These are phyloP conservation scores for Planoprotostelium fungivorum DNA, from an alignment of 78 protist genomes.

Conservation along the genomic window DNA sequence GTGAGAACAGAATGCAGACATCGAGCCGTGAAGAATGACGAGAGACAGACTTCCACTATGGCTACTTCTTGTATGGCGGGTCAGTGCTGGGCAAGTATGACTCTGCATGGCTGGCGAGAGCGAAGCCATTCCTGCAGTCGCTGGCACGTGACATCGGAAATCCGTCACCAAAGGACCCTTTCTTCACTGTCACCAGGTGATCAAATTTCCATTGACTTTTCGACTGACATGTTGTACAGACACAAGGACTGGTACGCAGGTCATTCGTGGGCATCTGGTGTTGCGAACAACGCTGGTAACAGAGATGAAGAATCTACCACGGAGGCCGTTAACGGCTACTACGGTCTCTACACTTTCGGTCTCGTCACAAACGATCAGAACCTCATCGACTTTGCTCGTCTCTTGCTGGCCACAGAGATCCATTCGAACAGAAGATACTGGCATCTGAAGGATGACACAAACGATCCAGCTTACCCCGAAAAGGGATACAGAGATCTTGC, in stretches of 20 bases:
- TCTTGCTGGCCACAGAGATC: neutral
- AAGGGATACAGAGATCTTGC: neutral
- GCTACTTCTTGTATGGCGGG: neutral
- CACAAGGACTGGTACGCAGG: neutral
- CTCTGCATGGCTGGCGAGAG: neutral
- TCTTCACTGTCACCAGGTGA: neutral
- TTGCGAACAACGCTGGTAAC: neutral
- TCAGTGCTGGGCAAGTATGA: neutral
- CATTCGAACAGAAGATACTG: neutral
- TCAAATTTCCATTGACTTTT: neutral
- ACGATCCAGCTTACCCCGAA: neutral
- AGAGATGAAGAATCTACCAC: neutral
- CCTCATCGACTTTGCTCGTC: neutral
- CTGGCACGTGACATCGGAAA: neutral
- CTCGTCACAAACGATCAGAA: neutral
- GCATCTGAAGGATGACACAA: neutral
- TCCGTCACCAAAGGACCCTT: neutral
- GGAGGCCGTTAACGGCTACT: neutral
- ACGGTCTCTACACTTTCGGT: neutral
- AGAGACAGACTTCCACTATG: neutral
- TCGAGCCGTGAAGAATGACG: no score
- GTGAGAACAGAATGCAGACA: no score
- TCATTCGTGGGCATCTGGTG: neutral
- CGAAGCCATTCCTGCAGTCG: neutral
- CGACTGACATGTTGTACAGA: neutral